Conservation (phyloP, 2,329 filamentous ascomycete species). For the Neurospora sp. region DNA sequence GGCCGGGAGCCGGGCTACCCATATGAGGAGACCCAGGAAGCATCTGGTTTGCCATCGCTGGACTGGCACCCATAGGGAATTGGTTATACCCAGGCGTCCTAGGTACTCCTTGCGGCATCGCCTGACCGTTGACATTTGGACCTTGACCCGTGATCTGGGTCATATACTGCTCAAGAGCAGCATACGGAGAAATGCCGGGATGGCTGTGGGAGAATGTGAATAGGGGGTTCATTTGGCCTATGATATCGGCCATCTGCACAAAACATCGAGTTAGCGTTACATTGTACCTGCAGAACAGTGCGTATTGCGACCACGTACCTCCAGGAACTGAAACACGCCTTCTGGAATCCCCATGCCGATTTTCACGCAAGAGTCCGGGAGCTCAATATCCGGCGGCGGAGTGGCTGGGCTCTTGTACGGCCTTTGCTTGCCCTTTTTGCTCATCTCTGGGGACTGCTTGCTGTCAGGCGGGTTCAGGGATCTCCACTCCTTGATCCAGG, state of each 20-base stretch:
- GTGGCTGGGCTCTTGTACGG: slow-evolving; percentile 49
- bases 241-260: slow-evolving; percentile 51
- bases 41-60: slow-evolving; percentile 49
- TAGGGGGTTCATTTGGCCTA: slow-evolving; percentile 57
- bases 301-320: slow-evolving; percentile 32
- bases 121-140: slow-evolving; percentile 38
- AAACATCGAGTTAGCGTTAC: slow-evolving; percentile 17
- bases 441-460: slow-evolving; percentile 56
- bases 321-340: slow-evolving; percentile 54
- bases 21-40: slow-evolving; percentile 53
- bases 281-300: background rate
- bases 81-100: slow-evolving; percentile 47
- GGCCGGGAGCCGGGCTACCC: slow-evolving; percentile 49
- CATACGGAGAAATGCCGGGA: slow-evolving; percentile 44
- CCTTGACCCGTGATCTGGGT: slow-evolving; percentile 32
- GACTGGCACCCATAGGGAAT: slow-evolving; percentile 51
- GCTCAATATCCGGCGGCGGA: slow-evolving; percentile 49
- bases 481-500: slow-evolving; percentile 58
- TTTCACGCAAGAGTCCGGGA: slow-evolving; percentile 51
- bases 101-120: slow-evolving; percentile 35
- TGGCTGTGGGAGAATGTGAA: slow-evolving; percentile 50
- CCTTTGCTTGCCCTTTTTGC: slow-evolving; percentile 53
- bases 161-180: slow-evolving; percentile 53
- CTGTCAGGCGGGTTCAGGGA: slow-evolving; percentile 46
- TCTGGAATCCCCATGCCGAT: slow-evolving; percentile 48